Evolutionary conservation across 2,329 filamentous ascomycete species (phyloP).

Genomic region (Didymella lethalis): DNA sequence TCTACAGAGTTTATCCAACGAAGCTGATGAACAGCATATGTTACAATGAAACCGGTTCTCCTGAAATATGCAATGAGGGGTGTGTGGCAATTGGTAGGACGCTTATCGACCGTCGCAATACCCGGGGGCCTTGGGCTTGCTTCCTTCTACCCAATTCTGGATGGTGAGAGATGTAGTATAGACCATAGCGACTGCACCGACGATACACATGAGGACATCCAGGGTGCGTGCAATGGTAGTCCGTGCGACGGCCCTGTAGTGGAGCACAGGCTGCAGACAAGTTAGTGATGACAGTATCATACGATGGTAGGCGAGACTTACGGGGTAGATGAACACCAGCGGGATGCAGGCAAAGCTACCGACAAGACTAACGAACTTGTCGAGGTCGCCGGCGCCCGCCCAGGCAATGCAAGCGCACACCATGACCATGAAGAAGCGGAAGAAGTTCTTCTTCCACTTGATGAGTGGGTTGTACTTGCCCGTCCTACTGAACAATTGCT

Average conservation of each 20-base stretch:
- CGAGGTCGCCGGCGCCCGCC: slow-evolving; percentile 89
- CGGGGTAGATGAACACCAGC: slow-evolving; percentile 95
- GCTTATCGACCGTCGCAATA: slow-evolving; percentile 64
- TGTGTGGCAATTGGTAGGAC: background rate
- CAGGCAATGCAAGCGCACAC: slow-evolving; percentile 88
- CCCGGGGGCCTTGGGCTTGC: slow-evolving; percentile 62
- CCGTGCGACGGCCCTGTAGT: slow-evolving; percentile 80
- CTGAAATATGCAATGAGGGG: slow-evolving; percentile 10
- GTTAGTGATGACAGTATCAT: slow-evolving; percentile 41
- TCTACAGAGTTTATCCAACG: slow-evolving; percentile 7
- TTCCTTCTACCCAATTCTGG: slow-evolving; percentile 79
- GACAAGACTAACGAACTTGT: slow-evolving; percentile 96
- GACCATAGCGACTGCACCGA: slow-evolving; percentile 85
- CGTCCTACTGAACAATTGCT: slow-evolving; percentile 89
- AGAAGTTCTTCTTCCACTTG: slow-evolving; percentile 99
- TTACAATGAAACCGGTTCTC: slow-evolving; percentile 16
- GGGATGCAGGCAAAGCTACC: slow-evolving; percentile 98
- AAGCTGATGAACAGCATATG: slow-evolving; percentile 5
- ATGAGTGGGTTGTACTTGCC: slow-evolving; percentile 98
- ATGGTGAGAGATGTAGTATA: slow-evolving; percentile 91
- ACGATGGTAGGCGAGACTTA: slow-evolving; percentile 60
- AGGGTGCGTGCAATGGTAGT: slow-evolving; percentile 71
- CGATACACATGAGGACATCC: slow-evolving; percentile 79
- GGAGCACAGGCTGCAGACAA: slow-evolving; percentile 77
- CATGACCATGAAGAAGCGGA: slow-evolving; percentile 91